Percentiles rank a stretch among this genome's conserved stretches.
phyloP scores from a whole-genome alignment of 352 stramenopile genomes.

The Phytophthora macrochlamydospora region DNA sequence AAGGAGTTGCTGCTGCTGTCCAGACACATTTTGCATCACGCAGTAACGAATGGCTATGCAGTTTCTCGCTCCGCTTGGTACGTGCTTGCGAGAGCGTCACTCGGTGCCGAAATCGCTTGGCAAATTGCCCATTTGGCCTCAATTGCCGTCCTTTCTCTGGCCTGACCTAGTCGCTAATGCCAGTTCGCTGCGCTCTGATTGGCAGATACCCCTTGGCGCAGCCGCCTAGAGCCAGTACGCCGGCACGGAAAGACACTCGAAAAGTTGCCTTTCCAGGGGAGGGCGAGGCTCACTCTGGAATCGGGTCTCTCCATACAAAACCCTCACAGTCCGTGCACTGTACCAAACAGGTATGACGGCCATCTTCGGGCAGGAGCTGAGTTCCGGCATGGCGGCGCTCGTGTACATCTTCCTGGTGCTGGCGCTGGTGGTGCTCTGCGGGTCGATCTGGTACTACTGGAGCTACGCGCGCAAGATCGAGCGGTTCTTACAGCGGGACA shows the following conservation, averaged over 20 bases:
- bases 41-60: background rate
- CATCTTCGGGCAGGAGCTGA: slow-evolving; percentile 84
- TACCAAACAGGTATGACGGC: slow-evolving; percentile 55
- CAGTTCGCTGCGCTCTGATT: slow-evolving; percentile 5
- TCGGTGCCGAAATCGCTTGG: background rate
- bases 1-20: too few species aligned
- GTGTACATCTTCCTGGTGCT: slow-evolving; percentile 81
- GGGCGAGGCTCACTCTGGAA: slow-evolving; percentile 16
- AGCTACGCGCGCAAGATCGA: slow-evolving; percentile 89
- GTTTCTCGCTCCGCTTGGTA: background rate
- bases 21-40: too few species aligned
- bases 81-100: background rate
- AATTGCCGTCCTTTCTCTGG: background rate
- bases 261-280: background rate
- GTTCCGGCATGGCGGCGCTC: slow-evolving; percentile 61
- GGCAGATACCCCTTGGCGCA: slow-evolving; percentile 8
- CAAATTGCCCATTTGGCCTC: background rate
- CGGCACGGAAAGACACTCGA: background rate
- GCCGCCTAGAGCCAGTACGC: slow-evolving; percentile 22
- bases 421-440: slow-evolving; percentile 71
- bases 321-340: slow-evolving; percentile 3
- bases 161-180: too few species aligned
- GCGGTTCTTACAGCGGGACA: slow-evolving; percentile 81
- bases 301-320: slow-evolving; percentile 10
- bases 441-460: slow-evolving; percentile 89